Conservation (phyloP, 139 green algal species). For the Chlamydomonas sp. region DNA sequence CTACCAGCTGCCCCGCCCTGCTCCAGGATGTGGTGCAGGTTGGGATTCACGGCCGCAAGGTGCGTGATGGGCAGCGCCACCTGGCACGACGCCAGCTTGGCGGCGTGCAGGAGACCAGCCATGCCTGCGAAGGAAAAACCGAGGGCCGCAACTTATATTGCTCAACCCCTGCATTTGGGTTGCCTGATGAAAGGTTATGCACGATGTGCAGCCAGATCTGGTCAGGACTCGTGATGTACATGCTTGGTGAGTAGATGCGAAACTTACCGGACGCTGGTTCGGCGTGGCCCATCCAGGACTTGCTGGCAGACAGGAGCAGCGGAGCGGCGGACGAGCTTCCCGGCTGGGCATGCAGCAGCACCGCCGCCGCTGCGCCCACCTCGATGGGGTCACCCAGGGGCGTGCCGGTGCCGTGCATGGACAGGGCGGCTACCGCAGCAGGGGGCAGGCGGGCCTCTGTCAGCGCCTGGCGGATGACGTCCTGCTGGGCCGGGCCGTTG, state of each 20-base stretch:
- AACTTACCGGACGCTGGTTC: conserved; percentile 74
- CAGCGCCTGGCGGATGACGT: conserved; percentile 72
- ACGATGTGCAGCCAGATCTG: too few species aligned
- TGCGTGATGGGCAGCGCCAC: conserved; percentile 60
- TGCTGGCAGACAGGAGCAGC: conserved; percentile 69
- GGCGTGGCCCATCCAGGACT: conserved; percentile 78
- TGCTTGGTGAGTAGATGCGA: background rate
- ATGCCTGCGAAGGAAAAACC: conserved; percentile 51
- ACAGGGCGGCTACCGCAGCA: conserved; percentile 55
- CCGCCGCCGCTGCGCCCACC: conserved; percentile 58
- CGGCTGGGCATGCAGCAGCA: conserved; percentile 17
- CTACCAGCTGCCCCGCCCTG: background rate
- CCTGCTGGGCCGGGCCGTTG: conserved; percentile 89
- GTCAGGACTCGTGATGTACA: too few species aligned
- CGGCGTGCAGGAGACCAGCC: conserved; percentile 63
- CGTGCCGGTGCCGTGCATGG: conserved; percentile 90
- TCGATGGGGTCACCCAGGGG: conserved; percentile 79
- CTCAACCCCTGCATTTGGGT: too few species aligned
- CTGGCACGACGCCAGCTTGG: conserved; percentile 3
- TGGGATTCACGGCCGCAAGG: conserved; percentile 64
- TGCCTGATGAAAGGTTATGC: too few species aligned
- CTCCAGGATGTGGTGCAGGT: conserved; percentile 41
- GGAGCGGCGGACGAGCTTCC: background rate
- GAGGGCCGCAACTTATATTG: too few species aligned
- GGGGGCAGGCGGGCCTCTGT: conserved; percentile 28